Conservation (phyloP, 164 flowering plant genomes). For the Annona cherimola region DNA sequence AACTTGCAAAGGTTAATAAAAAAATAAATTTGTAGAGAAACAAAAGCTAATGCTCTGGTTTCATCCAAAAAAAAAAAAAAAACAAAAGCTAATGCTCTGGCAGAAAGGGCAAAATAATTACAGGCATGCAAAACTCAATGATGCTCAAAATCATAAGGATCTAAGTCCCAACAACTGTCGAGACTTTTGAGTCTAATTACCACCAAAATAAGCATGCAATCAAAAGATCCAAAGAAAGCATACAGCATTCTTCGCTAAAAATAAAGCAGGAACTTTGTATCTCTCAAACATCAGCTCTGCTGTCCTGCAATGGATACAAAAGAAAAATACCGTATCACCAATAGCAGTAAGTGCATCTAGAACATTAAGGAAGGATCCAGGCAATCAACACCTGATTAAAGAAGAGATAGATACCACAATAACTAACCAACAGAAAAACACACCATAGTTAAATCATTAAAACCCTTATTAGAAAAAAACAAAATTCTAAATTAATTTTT, state of each 20-base stretch:
- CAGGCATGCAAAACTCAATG: too few species aligned
- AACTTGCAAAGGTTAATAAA: too few species aligned
- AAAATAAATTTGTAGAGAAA: too few species aligned
- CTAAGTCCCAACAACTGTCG: too few species aligned
- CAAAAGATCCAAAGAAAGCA: constrained; percentile 17
- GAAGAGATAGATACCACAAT: background rate
- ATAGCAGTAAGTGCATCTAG: background rate
- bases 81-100: too few species aligned
- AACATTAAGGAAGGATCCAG: background rate
- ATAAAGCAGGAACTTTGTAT: constrained; percentile 91
- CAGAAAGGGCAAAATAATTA: too few species aligned
- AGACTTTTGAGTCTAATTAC: too few species aligned
- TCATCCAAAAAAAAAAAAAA: background rate
- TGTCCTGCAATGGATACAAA: constrained; percentile 46
- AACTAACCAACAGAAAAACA: background rate
- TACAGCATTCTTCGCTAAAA: constrained; percentile 99
- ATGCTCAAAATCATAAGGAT: too few species aligned
- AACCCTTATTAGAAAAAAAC: background rate
- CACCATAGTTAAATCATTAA: background rate
- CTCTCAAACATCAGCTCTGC: constrained; percentile 98
- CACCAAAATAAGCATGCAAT: background rate
- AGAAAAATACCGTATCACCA: background rate
- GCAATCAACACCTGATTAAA: background rate
- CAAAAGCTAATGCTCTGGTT: too few species aligned
- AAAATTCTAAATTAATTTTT: background rate